Evolutionary conservation across 116 monocot species (phyloP).

Genomic region (Cymodocea nodosa): DNA sequence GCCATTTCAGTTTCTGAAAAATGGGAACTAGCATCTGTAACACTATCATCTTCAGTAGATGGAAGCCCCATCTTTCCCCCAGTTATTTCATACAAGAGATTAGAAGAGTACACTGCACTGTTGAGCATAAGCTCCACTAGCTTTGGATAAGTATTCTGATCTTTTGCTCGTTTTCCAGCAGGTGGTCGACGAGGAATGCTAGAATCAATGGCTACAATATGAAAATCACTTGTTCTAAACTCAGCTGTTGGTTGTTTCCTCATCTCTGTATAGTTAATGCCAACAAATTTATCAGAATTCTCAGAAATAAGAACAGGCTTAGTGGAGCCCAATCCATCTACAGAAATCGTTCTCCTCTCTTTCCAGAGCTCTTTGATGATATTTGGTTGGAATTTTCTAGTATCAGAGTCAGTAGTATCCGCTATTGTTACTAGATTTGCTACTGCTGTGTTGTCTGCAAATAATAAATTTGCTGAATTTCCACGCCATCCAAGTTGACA

Average conservation of each 20-base stretch:
- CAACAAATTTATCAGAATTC: slow-evolving; percentile 8
- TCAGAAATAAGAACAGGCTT: slow-evolving; percentile 13
- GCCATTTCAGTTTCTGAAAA: slow-evolving; percentile 28
- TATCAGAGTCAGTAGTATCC: slow-evolving; percentile 20
- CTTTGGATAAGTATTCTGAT: slow-evolving; percentile 73
- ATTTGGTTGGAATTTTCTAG: slow-evolving; percentile 27
- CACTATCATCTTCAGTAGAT: slow-evolving; percentile 18
- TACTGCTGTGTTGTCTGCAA: slow-evolving; percentile 25
- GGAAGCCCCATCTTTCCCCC: slow-evolving; percentile 62
- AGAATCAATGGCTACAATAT: slow-evolving; percentile 79
- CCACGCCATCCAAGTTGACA: slow-evolving; percentile 90
- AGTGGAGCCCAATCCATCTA: slow-evolving; percentile 23
- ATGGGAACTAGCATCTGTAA: slow-evolving; percentile 18
- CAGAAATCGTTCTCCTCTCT: slow-evolving; percentile 48
- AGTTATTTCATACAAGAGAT: slow-evolving; percentile 72
- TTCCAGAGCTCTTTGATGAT: slow-evolving; percentile 26
- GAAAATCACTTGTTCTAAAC: slow-evolving; percentile 19
- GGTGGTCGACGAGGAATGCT: slow-evolving; percentile 90
- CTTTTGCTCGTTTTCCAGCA: slow-evolving; percentile 71
- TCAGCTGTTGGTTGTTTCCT: slow-evolving; percentile 9
- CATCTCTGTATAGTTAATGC: not conserved
- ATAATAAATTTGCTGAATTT: slow-evolving; percentile 64
- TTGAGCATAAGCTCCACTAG: slow-evolving; percentile 82
- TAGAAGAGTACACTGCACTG: slow-evolving; percentile 49
- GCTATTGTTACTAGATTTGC: slow-evolving; percentile 31